Conservation (phyloP, 1,284 basidiomycete species). For the Mycena sp. region DNA sequence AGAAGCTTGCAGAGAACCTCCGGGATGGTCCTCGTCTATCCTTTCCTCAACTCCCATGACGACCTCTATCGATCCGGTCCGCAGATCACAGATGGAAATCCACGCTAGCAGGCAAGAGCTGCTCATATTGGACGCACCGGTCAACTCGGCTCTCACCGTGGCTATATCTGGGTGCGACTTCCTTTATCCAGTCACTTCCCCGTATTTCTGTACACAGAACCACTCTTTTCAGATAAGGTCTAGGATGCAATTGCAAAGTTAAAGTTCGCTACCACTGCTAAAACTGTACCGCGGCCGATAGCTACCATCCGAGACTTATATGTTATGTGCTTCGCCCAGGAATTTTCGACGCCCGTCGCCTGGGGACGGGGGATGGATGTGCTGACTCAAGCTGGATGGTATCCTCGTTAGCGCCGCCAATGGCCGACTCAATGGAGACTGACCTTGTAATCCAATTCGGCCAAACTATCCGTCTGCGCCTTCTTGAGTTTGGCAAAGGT, state of each 20-base stretch:
- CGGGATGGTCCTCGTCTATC: neutral
- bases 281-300: conserved; percentile 17
- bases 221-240: neutral
- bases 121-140: too few relatives aligned
- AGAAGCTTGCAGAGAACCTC: neutral
- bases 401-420: neutral
- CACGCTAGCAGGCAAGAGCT: too few relatives aligned
- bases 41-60: conserved; percentile 15
- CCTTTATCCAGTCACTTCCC: conserved; percentile 2
- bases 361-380: conserved; percentile 30
- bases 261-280: conserved; percentile 5
- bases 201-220: neutral
- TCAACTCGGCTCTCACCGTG: conserved; percentile 13
- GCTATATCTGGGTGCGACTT: neutral
- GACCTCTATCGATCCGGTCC: conserved; percentile 11
- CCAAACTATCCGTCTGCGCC: conserved; percentile 44
- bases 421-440: neutral
- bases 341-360: conserved; percentile 30
- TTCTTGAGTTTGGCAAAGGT: conserved; percentile 43
- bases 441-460: conserved; percentile 46
- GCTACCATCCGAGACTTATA: too few relatives aligned
- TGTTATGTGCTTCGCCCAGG: conserved; percentile 11
- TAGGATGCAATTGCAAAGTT: conserved; percentile 11
- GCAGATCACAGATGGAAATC: neutral
- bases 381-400: conserved; percentile 32